phyloP scores from a whole-genome alignment of 1,284 basidiomycete species.

The Leccinum fuscescens region DNA sequence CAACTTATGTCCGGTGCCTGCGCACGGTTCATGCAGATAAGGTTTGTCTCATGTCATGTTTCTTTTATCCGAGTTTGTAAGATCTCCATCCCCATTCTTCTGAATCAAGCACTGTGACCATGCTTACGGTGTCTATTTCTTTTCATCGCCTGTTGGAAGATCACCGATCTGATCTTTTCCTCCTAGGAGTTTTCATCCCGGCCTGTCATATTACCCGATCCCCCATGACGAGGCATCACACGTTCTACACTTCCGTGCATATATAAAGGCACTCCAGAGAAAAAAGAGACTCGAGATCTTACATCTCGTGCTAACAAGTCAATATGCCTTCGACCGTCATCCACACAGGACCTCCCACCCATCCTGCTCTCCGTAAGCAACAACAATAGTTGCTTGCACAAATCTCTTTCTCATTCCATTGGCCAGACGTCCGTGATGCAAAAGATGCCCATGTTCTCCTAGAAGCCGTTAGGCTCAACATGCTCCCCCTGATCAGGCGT shows the following conservation, averaged over 20 bases:
- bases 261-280: constrained; percentile 27
- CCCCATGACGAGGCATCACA: constrained; percentile 16
- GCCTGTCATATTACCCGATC: constrained; percentile 18
- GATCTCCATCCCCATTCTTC: constrained; percentile 23
- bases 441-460: constrained; percentile 67
- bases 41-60: constrained; percentile 35
- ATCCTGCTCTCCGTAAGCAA: constrained; percentile 56
- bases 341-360: constrained; percentile 40
- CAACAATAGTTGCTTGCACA: neutral
- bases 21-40: constrained; percentile 22
- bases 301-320: constrained; percentile 2
- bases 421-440: constrained; percentile 67
- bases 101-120: constrained; percentile 21
- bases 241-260: constrained; percentile 12
- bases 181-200: constrained; percentile 13
- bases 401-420: constrained; percentile 14
- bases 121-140: constrained; percentile 15
- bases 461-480: constrained; percentile 69
- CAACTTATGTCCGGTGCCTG: constrained; percentile 27
- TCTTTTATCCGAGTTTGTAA: constrained; percentile 29
- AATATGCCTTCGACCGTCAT: constrained; percentile 19
- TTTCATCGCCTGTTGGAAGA: constrained; percentile 15
- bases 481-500: constrained; percentile 68
- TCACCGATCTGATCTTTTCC: constrained; percentile 23
- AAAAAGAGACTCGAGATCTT: constrained; percentile 5